These are phyloP conservation scores for Macrocybe gigantea DNA, from an alignment of 768 basidiomycete species.

Conservation along the genomic window DNA sequence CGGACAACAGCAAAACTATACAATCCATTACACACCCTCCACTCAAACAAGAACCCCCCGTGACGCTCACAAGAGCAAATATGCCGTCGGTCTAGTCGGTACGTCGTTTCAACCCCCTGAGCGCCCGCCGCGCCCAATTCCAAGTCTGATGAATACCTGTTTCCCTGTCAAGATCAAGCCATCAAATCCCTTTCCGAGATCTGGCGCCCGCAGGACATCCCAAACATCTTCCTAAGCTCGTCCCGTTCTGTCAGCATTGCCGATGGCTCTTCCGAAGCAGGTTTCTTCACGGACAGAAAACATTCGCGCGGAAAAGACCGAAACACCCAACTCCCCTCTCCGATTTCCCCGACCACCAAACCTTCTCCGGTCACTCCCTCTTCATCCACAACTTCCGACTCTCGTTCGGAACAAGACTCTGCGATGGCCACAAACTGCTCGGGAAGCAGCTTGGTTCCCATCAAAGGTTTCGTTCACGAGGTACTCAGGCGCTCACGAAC, in stretches of 20 bases:
- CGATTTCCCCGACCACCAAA: conserved; percentile 41
- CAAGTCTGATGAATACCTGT: conserved; percentile 10
- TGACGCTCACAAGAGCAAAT: conserved; percentile 52
- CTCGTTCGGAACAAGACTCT: conserved; percentile 11
- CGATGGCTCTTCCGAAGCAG: conserved; percentile 8
- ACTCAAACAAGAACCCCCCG: conserved; percentile 26
- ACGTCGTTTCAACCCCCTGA: conserved; percentile 22
- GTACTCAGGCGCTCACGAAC: conserved; percentile 84
- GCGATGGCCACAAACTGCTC: conserved; percentile 11
- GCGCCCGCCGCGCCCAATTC: conserved; percentile 1
- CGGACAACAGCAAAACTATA: conserved; percentile 17
- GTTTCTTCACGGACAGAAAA: conserved; percentile 8
- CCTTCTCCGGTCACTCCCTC: conserved; percentile 19
- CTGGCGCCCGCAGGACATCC: conserved; percentile 76
- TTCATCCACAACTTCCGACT: conserved; percentile 10
- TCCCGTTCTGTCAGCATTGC: conserved; percentile 23
- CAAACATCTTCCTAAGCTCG: conserved; percentile 40
- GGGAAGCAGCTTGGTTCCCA: conserved; percentile 43
- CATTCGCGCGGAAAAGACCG: conserved; percentile 10
- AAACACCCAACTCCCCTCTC: conserved; percentile 46
- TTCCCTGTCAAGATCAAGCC: conserved; percentile 56
- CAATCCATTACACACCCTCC: conserved; percentile 19
- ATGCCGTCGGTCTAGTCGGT: conserved; percentile 68
- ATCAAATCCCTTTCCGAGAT: conserved; percentile 73
- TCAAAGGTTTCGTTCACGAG: conserved; percentile 82